phyloP scores from a whole-genome alignment of 1,284 basidiomycete species.

The Phlebopus sp. region DNA sequence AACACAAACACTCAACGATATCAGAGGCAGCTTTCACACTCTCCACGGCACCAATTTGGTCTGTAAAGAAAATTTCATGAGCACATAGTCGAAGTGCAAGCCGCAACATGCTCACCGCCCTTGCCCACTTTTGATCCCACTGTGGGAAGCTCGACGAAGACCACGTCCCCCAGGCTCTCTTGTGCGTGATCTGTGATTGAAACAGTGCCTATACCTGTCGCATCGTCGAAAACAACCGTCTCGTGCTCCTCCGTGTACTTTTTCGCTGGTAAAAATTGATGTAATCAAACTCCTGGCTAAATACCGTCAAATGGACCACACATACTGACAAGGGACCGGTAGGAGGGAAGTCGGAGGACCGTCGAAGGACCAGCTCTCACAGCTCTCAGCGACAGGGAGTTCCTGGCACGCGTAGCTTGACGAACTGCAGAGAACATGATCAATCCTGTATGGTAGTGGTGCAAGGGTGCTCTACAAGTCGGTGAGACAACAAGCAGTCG shows the following conservation, averaged over 20 bases:
- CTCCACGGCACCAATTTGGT: slow-evolving; percentile 93
- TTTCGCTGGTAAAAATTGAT: slow-evolving; percentile 52
- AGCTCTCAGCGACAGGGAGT: slow-evolving; percentile 6
- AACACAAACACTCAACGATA: slow-evolving; percentile 57
- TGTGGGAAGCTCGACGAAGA: slow-evolving; percentile 91
- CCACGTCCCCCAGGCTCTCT: slow-evolving; percentile 85
- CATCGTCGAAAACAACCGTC: slow-evolving; percentile 79
- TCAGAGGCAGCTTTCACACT: slow-evolving; percentile 98
- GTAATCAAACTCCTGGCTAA: not conserved
- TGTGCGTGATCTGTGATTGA: slow-evolving; percentile 96
- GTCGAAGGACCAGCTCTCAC: not conserved
- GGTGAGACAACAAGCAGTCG: slow-evolving; percentile 4
- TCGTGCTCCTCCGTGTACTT: slow-evolving; percentile 92
- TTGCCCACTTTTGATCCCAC: slow-evolving; percentile 67
- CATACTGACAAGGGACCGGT: slow-evolving; percentile 32
- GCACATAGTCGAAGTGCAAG: slow-evolving; percentile 5
- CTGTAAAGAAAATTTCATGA: slow-evolving; percentile 41
- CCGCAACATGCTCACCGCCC: slow-evolving; percentile 62
- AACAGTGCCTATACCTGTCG: slow-evolving; percentile 78
- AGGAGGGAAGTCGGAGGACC: slow-evolving; percentile 7
- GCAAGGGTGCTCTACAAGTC: too few relatives aligned
- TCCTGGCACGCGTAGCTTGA: slow-evolving; percentile 21
- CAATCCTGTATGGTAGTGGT: not conserved
- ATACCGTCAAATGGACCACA: slow-evolving; percentile 2
- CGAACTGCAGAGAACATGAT: slow-evolving; percentile 25